Base-by-base conservation (phyloP, 2,329 filamentous ascomycete genomes). In the Pseudonectria buxi region DNA sequence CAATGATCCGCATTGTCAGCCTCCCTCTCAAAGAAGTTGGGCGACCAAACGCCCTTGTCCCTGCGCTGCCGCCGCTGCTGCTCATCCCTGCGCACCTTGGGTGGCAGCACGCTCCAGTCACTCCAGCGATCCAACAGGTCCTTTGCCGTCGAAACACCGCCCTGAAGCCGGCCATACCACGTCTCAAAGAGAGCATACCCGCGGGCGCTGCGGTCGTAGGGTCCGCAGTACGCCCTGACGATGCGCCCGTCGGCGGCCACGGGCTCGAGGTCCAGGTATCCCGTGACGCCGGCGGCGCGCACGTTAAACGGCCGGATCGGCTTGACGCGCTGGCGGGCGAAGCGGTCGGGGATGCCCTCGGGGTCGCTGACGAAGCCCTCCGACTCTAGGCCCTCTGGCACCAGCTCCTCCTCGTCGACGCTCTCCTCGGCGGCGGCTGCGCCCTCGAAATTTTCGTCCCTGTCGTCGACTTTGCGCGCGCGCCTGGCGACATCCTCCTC, bases 41-140 rank as follows among this genome's bases (percentile, higher is more conserved):
- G 50, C 16, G 67, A 49, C 67, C 67, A 69, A 7, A 64, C 60
- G 14, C 58, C 64, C 22, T 50, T 54, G 27, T 61, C 49, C 26
- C 45, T 41, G 14, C 63, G 45, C 2, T 40, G 53, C 7, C 54
- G 51, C 5, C 63, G 45, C 2, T 40, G 53, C 7, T 55, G 51
- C 5, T 48, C 43, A 4, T 48, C 49, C 3, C 51, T 44, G 6
- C 50, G 43, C n/a, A 50, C 31, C 38, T 54, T 59, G 2, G 59
- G 57, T 14, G 67, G 67, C 30, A 70, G 46, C 7, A 67, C 57
- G 4, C 60, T 57, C 49, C 57, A 64, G 29, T 54, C 46, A 16
- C 54, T 51, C 65, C 65, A 71, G n/a, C 61, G 62, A 30, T 59
- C 57, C 22, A 67, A 48, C 47, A 69, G 50, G 18, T 52, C 54